phyloP scores from a whole-genome alignment of 768 basidiomycete species.

The Imleria badia region DNA sequence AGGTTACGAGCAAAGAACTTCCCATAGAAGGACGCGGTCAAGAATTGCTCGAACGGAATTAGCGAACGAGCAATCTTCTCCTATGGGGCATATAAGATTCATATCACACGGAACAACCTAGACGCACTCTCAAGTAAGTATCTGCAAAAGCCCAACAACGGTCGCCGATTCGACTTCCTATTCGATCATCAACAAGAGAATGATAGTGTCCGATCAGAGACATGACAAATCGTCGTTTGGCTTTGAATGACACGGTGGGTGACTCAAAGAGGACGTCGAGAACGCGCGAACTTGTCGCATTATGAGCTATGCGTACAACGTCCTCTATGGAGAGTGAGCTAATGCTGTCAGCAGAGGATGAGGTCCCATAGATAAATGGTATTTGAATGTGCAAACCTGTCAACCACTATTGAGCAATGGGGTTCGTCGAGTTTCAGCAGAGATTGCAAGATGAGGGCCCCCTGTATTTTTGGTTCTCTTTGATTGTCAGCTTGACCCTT shows the following conservation, averaged over 20 bases:
- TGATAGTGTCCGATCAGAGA: conserved; percentile 79
- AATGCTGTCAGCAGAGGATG: conserved; percentile 44
- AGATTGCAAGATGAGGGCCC: conserved; percentile 82
- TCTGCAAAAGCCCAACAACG: conserved; percentile 93
- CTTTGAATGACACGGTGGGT: conserved; percentile 58
- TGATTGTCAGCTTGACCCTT: conserved; percentile 31
- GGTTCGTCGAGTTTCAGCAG: conserved; percentile 68
- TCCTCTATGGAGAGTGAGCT: conserved; percentile 55
- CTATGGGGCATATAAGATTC: conserved; percentile 38
- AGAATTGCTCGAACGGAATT: conserved; percentile 62
- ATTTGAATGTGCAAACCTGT: conserved; percentile 50
- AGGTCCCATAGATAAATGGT: conserved; percentile 1
- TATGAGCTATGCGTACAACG: conserved; percentile 56
- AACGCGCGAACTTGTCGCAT: conserved; percentile 72
- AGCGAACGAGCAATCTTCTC: conserved; percentile 91
- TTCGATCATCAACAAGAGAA: conserved; percentile 79
- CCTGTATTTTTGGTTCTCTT: conserved; percentile 74
- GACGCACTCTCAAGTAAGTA: conserved; percentile 81
- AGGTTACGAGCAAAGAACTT: conserved; percentile 83
- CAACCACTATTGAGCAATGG: conserved; percentile 64
- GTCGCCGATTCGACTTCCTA: conserved; percentile 88
- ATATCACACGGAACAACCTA: background rate
- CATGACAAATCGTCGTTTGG: conserved; percentile 69
- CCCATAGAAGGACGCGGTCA: conserved; percentile 80
- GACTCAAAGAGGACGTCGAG: conserved; percentile 78